Evolutionary conservation across 2,329 filamentous ascomycete species (phyloP).

Genomic region (Aspergillus fischeri): DNA sequence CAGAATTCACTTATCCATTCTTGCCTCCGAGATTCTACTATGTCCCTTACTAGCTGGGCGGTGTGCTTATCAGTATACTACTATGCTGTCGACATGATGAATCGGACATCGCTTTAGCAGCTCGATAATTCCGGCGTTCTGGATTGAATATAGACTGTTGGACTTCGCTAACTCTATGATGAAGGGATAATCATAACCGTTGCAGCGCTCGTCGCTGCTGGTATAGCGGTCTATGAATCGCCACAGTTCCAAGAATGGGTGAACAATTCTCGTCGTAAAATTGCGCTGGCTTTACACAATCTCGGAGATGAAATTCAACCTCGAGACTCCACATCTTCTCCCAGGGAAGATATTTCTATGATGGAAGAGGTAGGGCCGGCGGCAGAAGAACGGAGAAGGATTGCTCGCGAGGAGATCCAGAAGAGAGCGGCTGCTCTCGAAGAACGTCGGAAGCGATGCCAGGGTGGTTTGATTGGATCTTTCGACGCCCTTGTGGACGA

Average conservation of each 20-base stretch:
- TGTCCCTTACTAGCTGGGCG: constrained; percentile 17
- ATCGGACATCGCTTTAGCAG: background rate
- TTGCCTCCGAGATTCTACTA: background rate
- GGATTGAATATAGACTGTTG: no score
- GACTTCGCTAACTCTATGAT: constrained; percentile 14
- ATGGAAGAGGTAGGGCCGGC: constrained; percentile 41
- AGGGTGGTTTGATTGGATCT: constrained; percentile 21
- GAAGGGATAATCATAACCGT: constrained; percentile 60
- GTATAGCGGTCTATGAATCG: constrained; percentile 61
- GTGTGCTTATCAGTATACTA: constrained; percentile 28
- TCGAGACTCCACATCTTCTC: constrained; percentile 27
- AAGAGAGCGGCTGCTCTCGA: constrained; percentile 40
- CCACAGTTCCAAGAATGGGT: constrained; percentile 62
- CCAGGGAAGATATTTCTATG: constrained; percentile 44
- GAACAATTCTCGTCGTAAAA: constrained; percentile 57
- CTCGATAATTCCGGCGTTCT: no score
- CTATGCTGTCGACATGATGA: constrained; percentile 4
- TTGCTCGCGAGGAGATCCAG: constrained; percentile 43
- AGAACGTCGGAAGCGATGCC: constrained; percentile 29
- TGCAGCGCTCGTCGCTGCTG: constrained; percentile 58
- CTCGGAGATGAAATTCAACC: constrained; percentile 59
- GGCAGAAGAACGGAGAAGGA: constrained; percentile 42
- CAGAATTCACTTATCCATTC: background rate
- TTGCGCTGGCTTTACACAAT: constrained; percentile 55
- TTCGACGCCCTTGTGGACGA: constrained; percentile 46